Evolutionary conservation across 2,329 filamentous ascomycete genomes (phyloP).

Genomic region (Colletotrichum liaoningense): DNA sequence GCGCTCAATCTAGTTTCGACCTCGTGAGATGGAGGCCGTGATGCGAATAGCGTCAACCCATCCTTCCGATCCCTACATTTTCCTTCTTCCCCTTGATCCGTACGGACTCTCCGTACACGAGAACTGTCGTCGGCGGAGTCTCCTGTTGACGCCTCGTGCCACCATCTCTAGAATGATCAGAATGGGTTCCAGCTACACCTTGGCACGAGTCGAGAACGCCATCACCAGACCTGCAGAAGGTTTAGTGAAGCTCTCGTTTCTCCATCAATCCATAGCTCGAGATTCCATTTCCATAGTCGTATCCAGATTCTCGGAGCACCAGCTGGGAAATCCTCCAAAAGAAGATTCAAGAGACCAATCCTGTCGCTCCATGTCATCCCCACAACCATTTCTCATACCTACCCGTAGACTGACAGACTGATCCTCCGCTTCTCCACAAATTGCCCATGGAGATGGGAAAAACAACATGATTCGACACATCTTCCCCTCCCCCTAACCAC

Average conservation of each 20-base stretch:
- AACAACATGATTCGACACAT: not conserved
- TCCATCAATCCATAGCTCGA: not conserved
- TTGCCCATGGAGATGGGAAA: not conserved
- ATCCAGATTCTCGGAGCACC: not conserved
- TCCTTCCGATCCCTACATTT: not conserved
- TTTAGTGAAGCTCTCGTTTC: not conserved
- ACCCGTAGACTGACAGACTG: no score
- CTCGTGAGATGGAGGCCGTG: not conserved
- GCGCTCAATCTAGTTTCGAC: constrained; percentile 11
- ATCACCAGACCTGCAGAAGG: not conserved
- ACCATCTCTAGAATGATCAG: not conserved
- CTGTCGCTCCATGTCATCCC: not conserved
- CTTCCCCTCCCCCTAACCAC: not conserved
- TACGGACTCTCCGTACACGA: not conserved
- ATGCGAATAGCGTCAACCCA: constrained; percentile 17
- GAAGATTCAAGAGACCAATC: constrained; percentile 7
- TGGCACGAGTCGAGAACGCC: constrained; percentile 1
- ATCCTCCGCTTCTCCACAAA: constrained; percentile 20
- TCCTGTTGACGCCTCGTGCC: constrained; percentile 29
- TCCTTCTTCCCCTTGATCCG: not conserved
- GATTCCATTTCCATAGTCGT: not conserved
- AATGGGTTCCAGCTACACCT: not conserved
- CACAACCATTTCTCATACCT: not conserved
- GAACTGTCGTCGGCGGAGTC: constrained; percentile 16
- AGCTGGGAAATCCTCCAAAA: not conserved